Percentiles rank a stretch among this genome's conserved stretches.
Conservation (phyloP, 1,284 basidiomycete species). For the Nidula niveotomentosa region DNA sequence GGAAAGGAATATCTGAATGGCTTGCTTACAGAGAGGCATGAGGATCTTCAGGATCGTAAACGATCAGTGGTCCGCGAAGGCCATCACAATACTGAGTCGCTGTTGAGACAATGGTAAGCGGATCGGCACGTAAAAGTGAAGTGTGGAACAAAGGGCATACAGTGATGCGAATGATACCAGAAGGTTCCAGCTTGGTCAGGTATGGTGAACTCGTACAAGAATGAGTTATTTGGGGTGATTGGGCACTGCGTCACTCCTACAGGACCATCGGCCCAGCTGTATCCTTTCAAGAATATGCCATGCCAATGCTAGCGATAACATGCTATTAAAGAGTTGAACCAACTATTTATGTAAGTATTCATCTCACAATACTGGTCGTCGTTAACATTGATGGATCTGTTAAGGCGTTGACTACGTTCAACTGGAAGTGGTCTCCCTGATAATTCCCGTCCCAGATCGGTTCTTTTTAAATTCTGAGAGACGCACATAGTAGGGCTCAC, state of each 20-base stretch:
- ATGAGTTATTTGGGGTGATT: slow-evolving; percentile 20
- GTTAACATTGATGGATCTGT: slow-evolving; percentile 22
- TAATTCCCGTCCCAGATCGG: neutral
- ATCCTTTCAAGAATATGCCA: slow-evolving; percentile 25
- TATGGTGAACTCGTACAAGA: slow-evolving; percentile 27
- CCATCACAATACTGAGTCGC: slow-evolving; percentile 27
- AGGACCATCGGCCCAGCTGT: slow-evolving; percentile 31
- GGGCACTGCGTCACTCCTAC: slow-evolving; percentile 34
- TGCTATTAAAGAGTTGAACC: neutral
- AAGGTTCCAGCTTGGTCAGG: slow-evolving; percentile 37
- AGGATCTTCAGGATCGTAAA: slow-evolving; percentile 26
- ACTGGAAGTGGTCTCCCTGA: slow-evolving; percentile 26
- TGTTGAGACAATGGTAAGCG: neutral
- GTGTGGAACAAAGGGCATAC: slow-evolving; percentile 5
- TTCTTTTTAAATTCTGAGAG: neutral
- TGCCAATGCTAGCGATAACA: slow-evolving; percentile 26
- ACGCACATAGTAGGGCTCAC: neutral
- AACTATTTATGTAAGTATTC: neutral
- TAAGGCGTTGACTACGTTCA: slow-evolving; percentile 27
- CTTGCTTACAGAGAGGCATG: slow-evolving; percentile 15
- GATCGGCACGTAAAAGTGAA: neutral
- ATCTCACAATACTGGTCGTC: slow-evolving; percentile 24
- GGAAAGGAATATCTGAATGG: neutral
- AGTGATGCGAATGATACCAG: slow-evolving; percentile 43
- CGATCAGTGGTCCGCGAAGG: slow-evolving; percentile 23